phyloP scores from a whole-genome alignment of 306 rosid species.

The Cucurbita moschata region DNA sequence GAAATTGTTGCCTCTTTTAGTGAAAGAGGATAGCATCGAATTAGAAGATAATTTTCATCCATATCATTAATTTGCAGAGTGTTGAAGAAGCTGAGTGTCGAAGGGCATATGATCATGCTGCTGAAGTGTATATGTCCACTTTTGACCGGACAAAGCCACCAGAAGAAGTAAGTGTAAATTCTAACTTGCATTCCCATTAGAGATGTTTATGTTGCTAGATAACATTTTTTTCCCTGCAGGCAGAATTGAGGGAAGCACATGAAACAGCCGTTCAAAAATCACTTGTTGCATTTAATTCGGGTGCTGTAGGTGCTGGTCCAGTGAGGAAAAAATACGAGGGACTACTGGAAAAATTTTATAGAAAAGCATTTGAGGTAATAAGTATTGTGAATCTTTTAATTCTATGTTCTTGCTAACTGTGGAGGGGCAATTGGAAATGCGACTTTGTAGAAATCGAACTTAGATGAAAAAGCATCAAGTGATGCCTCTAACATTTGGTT shows the following conservation, averaged over 20 bases:
- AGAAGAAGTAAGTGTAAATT: slow-evolving; percentile 62
- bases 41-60: too few species aligned
- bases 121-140: slow-evolving; percentile 55
- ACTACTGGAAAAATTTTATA: slow-evolving; percentile 50
- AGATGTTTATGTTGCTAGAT: neutral
- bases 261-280: slow-evolving; percentile 74
- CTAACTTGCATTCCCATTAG: neutral
- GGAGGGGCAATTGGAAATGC: neutral
- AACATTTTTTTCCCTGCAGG: slow-evolving; percentile 28
- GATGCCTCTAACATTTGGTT: neutral
- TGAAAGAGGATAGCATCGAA: neutral
- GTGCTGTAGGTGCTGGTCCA: slow-evolving; percentile 80
- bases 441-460: neutral
- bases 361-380: slow-evolving; percentile 75
- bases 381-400: neutral
- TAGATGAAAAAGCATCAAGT: neutral
- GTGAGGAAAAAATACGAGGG: slow-evolving; percentile 72
- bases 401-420: neutral
- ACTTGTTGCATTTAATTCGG: slow-evolving; percentile 52
- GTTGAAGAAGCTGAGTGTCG: slow-evolving; percentile 92
- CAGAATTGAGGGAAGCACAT: slow-evolving; percentile 75
- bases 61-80: slow-evolving; percentile 38
- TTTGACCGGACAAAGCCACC: slow-evolving; percentile 70
- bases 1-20: neutral
- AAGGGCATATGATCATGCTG: slow-evolving; percentile 67